phyloP scores from a whole-genome alignment of 2,329 filamentous ascomycete genomes.

The Paraphaeosphaeria minitans region DNA sequence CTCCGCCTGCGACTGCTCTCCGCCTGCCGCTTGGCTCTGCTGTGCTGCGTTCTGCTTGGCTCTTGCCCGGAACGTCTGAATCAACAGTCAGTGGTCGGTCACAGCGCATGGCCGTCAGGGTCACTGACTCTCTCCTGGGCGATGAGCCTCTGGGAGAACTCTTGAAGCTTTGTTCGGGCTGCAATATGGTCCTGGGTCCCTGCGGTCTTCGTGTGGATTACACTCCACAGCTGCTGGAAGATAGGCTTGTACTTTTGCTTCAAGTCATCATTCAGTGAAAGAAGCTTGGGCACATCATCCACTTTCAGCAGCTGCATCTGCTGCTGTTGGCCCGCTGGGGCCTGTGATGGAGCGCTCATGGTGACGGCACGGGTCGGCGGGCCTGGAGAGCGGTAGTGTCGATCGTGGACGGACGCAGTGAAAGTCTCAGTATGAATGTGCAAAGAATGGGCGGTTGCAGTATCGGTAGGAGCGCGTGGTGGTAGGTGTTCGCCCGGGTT shows the following conservation, averaged over 20 bases:
- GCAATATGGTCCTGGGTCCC: constrained; percentile 57
- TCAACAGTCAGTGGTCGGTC: not conserved
- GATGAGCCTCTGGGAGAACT: constrained; percentile 59
- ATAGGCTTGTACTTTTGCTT: constrained; percentile 62
- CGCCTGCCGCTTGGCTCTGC: constrained; percentile 15
- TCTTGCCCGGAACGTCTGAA: constrained; percentile 48
- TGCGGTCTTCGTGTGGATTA: constrained; percentile 55
- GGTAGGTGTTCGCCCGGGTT: not conserved
- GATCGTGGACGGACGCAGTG: not conserved
- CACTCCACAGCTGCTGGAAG: constrained; percentile 60
- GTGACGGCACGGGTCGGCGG: constrained; percentile 17
- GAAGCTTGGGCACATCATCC: constrained; percentile 43
- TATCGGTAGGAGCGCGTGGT: not conserved
- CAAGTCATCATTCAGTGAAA: constrained; percentile 56
- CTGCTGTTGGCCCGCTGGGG: constrained; percentile 24
- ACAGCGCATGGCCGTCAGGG: not conserved
- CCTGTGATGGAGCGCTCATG: constrained; percentile 42
- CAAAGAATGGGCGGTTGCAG: not conserved
- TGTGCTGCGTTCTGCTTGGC: constrained; percentile 32
- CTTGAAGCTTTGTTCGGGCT: constrained; percentile 57
- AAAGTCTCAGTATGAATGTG: not conserved
- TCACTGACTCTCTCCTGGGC: constrained; percentile 44
- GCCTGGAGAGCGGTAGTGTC: not conserved
- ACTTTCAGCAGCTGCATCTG: constrained; percentile 35
- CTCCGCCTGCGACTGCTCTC: constrained; percentile 24